Percentiles rank a stretch among this genome's conserved stretches.
Conservation (phyloP, 2,329 filamentous ascomycete species). For the Fusarium temperatum region DNA sequence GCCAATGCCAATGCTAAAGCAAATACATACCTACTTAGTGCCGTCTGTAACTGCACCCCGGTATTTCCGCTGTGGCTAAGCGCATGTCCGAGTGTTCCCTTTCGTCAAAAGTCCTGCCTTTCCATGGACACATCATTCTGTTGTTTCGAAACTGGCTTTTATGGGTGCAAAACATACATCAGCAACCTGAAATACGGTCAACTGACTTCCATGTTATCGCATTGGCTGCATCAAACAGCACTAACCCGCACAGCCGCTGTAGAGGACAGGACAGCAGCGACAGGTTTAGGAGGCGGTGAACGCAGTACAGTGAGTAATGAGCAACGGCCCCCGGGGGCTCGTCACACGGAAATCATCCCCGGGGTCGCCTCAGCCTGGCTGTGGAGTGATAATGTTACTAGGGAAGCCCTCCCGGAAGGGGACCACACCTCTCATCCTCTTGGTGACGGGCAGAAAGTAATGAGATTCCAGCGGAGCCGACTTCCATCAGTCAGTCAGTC, state of each 20-base stretch:
- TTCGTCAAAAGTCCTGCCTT: conserved; percentile 13
- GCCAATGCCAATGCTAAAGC: conserved; percentile 13
- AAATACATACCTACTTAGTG: conserved; percentile 9
- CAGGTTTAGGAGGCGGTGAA: conserved; percentile 41
- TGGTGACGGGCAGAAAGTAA: conserved; percentile 20
- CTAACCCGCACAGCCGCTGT: conserved; percentile 19
- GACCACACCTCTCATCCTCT: conserved; percentile 26
- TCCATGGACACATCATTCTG: conserved; percentile 13
- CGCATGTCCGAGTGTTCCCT: conserved; percentile 14
- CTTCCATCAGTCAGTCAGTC: background rate
- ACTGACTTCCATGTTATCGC: conserved; percentile 21
- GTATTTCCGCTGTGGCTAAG: conserved; percentile 43
- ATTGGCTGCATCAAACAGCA: conserved; percentile 27
- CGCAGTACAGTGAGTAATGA: conserved; percentile 12
- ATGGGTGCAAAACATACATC: conserved; percentile 20
- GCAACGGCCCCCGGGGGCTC: conserved; percentile 32
- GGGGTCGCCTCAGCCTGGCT: conserved; percentile 39
- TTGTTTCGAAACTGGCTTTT: conserved; percentile 23
- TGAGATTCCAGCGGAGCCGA: conserved; percentile 27
- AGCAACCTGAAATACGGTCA: conserved; percentile 29
- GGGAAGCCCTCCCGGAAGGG: conserved; percentile 28
- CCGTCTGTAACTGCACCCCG: conserved; percentile 27
- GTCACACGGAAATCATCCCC: conserved; percentile 43
- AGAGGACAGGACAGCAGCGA: conserved; percentile 16
- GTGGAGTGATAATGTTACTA: conserved; percentile 33